Percentiles rank a stretch among this genome's conserved stretches.
Conservation (phyloP, 2,329 filamentous ascomycete species). For the Geosmithia flava region DNA sequence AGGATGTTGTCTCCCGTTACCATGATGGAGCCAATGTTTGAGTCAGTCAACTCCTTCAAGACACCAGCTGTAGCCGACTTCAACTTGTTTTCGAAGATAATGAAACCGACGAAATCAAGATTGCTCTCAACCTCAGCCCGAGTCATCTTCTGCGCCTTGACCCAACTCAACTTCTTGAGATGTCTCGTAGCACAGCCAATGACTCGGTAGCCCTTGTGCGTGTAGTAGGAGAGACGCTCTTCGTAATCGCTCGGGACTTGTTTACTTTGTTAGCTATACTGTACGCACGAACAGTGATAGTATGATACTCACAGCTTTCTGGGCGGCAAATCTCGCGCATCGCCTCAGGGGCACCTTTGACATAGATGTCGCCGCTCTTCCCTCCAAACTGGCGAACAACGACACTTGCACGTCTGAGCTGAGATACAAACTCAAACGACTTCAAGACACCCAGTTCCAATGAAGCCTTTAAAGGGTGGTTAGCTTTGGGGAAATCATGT, state of each 20-base stretch:
- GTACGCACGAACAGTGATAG: conserved; percentile 3
- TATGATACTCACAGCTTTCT: conserved; percentile 52
- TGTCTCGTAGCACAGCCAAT: conserved; percentile 91
- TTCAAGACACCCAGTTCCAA: conserved; percentile 86
- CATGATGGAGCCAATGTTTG: conserved; percentile 86
- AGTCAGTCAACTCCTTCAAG: conserved; percentile 67
- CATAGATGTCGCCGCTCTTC: conserved; percentile 74
- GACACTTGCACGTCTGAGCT: conserved; percentile 83
- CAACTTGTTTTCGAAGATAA: conserved; percentile 97
- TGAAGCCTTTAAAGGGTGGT: conserved; percentile 24
- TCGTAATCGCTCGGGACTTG: conserved; percentile 78
- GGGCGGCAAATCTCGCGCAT: conserved; percentile 87
- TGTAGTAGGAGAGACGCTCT: conserved; percentile 79
- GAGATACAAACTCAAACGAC: conserved; percentile 89
- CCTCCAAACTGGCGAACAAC: conserved; percentile 81
- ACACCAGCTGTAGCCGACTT: conserved; percentile 77
- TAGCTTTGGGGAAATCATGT: conserved; percentile 3
- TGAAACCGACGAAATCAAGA: conserved; percentile 87
- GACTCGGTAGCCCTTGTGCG: conserved; percentile 89
- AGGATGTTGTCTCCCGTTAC: conserved; percentile 97
- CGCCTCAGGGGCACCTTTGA: conserved; percentile 93
- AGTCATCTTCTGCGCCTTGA: conserved; percentile 89
- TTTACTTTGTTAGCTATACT: background rate
- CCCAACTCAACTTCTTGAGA: conserved; percentile 78
- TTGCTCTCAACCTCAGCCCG: conserved; percentile 72